Percentiles rank a stretch among this genome's conserved stretches.
phyloP scores from a whole-genome alignment of 1,284 basidiomycete genomes.

The Cryptococcus wingfieldii region DNA sequence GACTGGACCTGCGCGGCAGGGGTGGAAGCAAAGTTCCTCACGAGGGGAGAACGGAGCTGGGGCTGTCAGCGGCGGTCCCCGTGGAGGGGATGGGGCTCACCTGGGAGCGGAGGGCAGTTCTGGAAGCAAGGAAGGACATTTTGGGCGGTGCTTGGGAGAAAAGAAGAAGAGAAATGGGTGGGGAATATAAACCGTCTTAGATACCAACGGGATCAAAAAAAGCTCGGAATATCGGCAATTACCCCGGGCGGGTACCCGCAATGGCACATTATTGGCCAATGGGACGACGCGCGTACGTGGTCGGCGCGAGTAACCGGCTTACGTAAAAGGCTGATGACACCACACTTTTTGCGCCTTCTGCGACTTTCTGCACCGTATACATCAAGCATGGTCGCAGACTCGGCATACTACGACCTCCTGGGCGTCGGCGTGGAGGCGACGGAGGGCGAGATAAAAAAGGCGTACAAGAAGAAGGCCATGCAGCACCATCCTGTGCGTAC shows the following conservation, averaged over 20 bases:
- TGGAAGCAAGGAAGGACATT: constrained; percentile 33
- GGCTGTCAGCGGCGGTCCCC: not conserved
- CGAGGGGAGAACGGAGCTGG: constrained; percentile 34
- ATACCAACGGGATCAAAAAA: not conserved
- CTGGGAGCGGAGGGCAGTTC: constrained; percentile 33
- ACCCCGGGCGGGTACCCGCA: not conserved
- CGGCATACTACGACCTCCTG: constrained; percentile 65
- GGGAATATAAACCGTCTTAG: not conserved
- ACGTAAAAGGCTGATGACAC: not conserved
- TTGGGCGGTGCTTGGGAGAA: constrained; percentile 1
- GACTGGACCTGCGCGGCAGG: constrained; percentile 62
- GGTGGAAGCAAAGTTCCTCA: constrained; percentile 54
- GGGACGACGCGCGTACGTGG: not conserved
- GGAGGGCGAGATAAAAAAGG: constrained; percentile 80
- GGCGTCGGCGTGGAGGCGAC: constrained; percentile 65
- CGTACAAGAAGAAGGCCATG: constrained; percentile 86
- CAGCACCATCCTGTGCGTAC: constrained; percentile 77
- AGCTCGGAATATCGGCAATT: not conserved
- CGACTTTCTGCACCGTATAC: not conserved
- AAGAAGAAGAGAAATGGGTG: constrained; percentile 1
- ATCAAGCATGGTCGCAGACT: constrained; percentile 39
- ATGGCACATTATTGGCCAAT: not conserved
- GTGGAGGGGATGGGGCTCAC: constrained; percentile 16
- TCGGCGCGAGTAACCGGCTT: too few species aligned
- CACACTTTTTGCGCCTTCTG: not conserved